Conservation (phyloP, 2,329 filamentous ascomycete species). For the Penicillium polonicum region DNA sequence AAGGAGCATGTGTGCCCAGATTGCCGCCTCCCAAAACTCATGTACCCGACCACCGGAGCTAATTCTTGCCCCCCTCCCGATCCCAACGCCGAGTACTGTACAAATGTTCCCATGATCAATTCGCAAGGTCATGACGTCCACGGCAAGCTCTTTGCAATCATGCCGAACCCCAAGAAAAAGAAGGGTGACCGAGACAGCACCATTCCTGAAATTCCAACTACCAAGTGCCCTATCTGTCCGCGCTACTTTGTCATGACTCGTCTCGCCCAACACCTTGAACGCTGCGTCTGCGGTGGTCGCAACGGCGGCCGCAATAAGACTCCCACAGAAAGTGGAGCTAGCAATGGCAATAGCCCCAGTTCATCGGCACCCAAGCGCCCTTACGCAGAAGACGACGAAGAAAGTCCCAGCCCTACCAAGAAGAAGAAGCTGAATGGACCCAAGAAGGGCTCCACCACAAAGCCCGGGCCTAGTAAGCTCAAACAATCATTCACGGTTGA, state of each 20-base stretch:
- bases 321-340: slow-evolving; percentile 44
- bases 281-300: slow-evolving; percentile 58
- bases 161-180: slow-evolving; percentile 49
- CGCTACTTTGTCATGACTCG: slow-evolving; percentile 61
- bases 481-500: slow-evolving; percentile 43
- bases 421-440: slow-evolving; percentile 49
- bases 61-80: slow-evolving; percentile 50
- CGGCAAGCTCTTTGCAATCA: slow-evolving; percentile 50
- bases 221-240: slow-evolving; percentile 59
- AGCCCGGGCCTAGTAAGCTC: slow-evolving; percentile 42
- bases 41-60: slow-evolving; percentile 56
- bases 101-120: slow-evolving; percentile 58
- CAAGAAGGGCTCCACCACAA: slow-evolving; percentile 39
- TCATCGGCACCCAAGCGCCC: slow-evolving; percentile 39
- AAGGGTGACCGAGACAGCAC: slow-evolving; percentile 32
- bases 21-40: slow-evolving; percentile 59
- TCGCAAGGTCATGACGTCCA: slow-evolving; percentile 62
- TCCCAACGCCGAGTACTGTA: slow-evolving; percentile 57
- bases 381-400: slow-evolving; percentile 42
- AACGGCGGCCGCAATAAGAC: slow-evolving; percentile 47
- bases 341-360: slow-evolving; percentile 40
- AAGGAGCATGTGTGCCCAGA: slow-evolving; percentile 60
- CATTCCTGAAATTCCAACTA: slow-evolving; percentile 38
- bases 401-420: slow-evolving; percentile 47
- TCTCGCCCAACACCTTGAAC: slow-evolving; percentile 61